Evolutionary conservation across 345 rosid species (phyloP).

Genomic region (Eucalyptus decipiens): DNA sequence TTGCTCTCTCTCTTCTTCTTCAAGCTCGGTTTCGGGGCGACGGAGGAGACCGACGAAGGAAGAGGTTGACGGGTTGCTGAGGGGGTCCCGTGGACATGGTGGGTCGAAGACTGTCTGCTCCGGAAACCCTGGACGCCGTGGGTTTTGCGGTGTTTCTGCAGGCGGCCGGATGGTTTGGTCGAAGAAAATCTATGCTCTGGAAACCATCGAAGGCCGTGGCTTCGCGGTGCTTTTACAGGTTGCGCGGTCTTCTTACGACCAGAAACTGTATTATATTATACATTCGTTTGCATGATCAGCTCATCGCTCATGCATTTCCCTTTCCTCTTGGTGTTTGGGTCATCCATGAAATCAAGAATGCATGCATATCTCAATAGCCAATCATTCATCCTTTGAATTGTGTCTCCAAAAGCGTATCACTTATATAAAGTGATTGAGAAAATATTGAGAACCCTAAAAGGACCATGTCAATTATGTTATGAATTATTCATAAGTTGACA

Average conservation of each 20-base stretch:
- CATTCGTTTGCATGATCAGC: neutral
- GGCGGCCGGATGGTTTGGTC: neutral
- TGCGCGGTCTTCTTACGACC: neutral
- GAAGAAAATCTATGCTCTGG: neutral
- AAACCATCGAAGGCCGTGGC: neutral
- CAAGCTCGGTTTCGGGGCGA: neutral
- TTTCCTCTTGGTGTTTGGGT: neutral
- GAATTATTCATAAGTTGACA: too few relatives aligned
- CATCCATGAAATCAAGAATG: neutral
- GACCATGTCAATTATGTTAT: accelerated
- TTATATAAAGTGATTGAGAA: too few relatives aligned
- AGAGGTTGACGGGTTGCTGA: neutral
- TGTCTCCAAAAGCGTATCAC: too few relatives aligned
- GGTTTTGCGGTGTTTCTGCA: neutral
- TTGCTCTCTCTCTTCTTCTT: neutral
- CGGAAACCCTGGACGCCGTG: neutral
- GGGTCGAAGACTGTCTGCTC: neutral
- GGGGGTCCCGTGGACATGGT: neutral
- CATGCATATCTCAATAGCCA: too few relatives aligned
- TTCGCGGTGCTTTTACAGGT: neutral
- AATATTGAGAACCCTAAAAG: too few relatives aligned
- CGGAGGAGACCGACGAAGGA: neutral
- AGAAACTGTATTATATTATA: neutral
- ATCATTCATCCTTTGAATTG: too few relatives aligned
- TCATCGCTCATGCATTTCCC: neutral